Evolutionary conservation across 495 filamentous ascomycete species (phyloP).

Genomic region (Aeminium ludgeri): DNA sequence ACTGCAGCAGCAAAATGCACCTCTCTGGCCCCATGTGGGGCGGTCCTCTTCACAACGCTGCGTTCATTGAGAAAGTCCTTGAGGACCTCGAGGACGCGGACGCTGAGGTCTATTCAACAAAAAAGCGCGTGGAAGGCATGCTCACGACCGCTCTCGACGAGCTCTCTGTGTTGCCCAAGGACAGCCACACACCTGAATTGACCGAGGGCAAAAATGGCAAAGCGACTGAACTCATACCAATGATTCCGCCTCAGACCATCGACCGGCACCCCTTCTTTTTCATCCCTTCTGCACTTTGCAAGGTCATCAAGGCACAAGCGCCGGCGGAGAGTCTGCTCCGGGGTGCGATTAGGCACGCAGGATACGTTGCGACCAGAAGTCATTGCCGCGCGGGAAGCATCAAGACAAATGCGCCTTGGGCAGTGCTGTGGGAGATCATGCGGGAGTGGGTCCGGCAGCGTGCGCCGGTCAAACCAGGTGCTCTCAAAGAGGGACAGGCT

Average conservation of each 20-base stretch:
- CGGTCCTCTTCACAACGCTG: constrained; percentile 67
- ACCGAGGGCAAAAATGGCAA: constrained; percentile 9
- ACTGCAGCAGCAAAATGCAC: constrained; percentile 71
- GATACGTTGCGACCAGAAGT: constrained; percentile 64
- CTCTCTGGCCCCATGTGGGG: constrained; percentile 87
- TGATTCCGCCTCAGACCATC: constrained; percentile 29
- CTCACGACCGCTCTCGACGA: constrained; percentile 75
- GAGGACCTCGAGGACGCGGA: constrained; percentile 44
- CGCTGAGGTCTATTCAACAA: constrained; percentile 54
- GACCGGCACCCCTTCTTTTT: constrained; percentile 78
- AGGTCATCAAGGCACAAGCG: constrained; percentile 58
- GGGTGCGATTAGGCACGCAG: constrained; percentile 62
- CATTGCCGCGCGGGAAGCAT: constrained; percentile 80
- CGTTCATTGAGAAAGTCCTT: constrained; percentile 64
- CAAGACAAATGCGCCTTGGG: constrained; percentile 81
- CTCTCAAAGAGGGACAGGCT: constrained; percentile 48
- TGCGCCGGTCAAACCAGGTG: constrained; percentile 49
- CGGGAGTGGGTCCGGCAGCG: constrained; percentile 73
- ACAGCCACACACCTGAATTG: neutral
- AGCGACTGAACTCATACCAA: constrained; percentile 16
- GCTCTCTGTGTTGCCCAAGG: constrained; percentile 16
- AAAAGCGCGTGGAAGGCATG: constrained; percentile 75
- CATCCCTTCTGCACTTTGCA: constrained; percentile 50
- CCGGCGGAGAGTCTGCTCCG: constrained; percentile 54
- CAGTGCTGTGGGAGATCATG: constrained; percentile 83